A percentile compares a stretch with the other conserved stretches of the same genome.
Conservation (phyloP, 176 grass and related monocot genomes). For the Juncus inflexus region DNA sequence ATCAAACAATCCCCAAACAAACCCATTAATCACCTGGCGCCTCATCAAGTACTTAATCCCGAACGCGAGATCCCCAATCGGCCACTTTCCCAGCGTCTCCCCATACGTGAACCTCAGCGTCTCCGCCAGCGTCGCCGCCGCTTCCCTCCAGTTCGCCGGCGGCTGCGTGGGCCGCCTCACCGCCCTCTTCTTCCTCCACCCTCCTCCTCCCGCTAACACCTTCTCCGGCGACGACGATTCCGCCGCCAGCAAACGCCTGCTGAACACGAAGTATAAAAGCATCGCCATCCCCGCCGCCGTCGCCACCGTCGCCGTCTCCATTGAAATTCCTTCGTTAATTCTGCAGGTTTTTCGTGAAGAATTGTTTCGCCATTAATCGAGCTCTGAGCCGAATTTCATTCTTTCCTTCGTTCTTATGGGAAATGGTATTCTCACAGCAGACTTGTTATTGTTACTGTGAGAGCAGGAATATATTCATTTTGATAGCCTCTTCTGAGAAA, state of each 20-base stretch:
- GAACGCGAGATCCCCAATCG: slow-evolving; percentile 90
- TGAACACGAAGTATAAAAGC: slow-evolving; percentile 76
- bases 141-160: slow-evolving; percentile 89
- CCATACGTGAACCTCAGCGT: slow-evolving; percentile 91
- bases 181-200: slow-evolving; percentile 43
- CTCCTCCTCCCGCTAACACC: slow-evolving; percentile 16
- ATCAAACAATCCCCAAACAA: background rate
- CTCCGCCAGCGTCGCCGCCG: slow-evolving; percentile 73
- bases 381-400: background rate
- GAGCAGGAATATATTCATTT: no score
- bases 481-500: no score
- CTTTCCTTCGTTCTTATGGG: no score
- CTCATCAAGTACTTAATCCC: slow-evolving; percentile 98
- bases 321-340: slow-evolving; percentile 4
- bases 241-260: slow-evolving; percentile 42
- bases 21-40: slow-evolving; percentile 49
- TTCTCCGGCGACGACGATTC: slow-evolving; percentile 30
- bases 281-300: slow-evolving; percentile 87
- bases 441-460: no score
- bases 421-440: no score
- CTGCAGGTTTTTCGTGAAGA: background rate
- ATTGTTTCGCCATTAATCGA: slow-evolving; percentile 31
- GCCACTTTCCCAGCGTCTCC: slow-evolving; percentile 98
- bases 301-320: slow-evolving; percentile 86
- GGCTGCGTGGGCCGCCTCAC: slow-evolving; percentile 59